These are phyloP conservation scores for Boeremia lycopersici DNA, from an alignment of 2,329 filamentous ascomycete genomes.

Conservation along the genomic window DNA sequence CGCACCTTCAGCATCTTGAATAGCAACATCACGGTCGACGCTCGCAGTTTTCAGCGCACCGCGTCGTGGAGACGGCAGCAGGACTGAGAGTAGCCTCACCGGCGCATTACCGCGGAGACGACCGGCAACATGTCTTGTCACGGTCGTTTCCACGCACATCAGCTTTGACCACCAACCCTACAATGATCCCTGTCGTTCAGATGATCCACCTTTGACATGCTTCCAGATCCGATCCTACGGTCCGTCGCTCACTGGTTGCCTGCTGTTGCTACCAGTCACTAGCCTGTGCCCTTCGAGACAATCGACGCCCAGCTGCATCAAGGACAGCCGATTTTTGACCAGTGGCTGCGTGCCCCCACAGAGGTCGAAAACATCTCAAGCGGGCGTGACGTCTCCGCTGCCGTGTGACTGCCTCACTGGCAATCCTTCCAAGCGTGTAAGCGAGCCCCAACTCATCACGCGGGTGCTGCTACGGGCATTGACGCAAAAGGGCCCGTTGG, in stretches of 20 bases:
- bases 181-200: constrained; percentile 21
- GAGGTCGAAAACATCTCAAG: not conserved
- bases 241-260: constrained; percentile 7
- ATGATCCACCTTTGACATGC: constrained; percentile 26
- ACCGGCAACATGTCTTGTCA: constrained; percentile 16
- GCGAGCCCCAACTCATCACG: constrained; percentile 25
- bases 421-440: constrained; percentile 20
- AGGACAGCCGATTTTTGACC: not conserved
- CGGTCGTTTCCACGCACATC: constrained; percentile 22
- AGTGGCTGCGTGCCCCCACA: not conserved
- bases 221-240: constrained; percentile 29
- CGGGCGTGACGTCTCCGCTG: constrained; percentile 12
- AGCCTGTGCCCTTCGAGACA: constrained; percentile 11
- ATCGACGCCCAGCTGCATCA: constrained; percentile 11
- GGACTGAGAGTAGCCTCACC: constrained; percentile 3
- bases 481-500: constrained; percentile 15
- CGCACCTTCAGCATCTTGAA: constrained; percentile 5
- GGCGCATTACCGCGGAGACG: constrained; percentile 9
- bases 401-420: constrained; percentile 23
- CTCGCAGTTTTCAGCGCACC: constrained; percentile 7
- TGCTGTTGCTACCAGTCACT: constrained; percentile 10
- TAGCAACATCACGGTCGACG: constrained; percentile 3
- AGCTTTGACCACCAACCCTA: constrained; percentile 15
- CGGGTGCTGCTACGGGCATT: constrained; percentile 13
- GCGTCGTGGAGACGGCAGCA: not conserved